phyloP scores from a whole-genome alignment of 129 eudicot species.

The Kitagawia praeruptora region DNA sequence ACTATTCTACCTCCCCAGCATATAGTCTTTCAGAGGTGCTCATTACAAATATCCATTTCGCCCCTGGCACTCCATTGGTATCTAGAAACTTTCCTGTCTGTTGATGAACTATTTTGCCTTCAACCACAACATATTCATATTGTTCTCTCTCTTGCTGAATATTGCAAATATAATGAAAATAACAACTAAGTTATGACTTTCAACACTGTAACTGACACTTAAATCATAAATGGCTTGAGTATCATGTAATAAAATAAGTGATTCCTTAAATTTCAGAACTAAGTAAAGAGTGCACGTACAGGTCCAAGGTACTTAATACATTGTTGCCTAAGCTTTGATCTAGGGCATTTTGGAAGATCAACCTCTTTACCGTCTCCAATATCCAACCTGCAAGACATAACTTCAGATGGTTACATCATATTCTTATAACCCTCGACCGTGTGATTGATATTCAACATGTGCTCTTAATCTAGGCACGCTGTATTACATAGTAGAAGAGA shows the following conservation, averaged over 20 bases:
- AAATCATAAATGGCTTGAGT: neutral
- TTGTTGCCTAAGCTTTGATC: constrained; percentile 79
- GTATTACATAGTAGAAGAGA: neutral
- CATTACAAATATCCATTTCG: constrained; percentile 87
- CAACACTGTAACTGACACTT: neutral
- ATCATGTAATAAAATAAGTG: neutral
- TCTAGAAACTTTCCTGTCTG: constrained; percentile 46
- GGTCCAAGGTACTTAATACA: constrained; percentile 96
- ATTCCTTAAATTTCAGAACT: neutral
- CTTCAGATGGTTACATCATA: neutral
- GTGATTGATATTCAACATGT: neutral
- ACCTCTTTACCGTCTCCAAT: constrained; percentile 91
- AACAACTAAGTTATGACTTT: neutral
- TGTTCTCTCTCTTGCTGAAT: constrained; percentile 79
- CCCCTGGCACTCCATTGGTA: constrained; percentile 37
- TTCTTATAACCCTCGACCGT: neutral
- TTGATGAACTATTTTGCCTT: constrained; percentile 58
- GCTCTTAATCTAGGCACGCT: neutral
- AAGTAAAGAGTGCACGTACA: constrained; percentile 36
- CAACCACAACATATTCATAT: constrained; percentile 60
- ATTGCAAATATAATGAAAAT: constrained; percentile 2
- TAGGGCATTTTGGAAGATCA: constrained; percentile 71
- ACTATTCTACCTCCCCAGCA: constrained; percentile 55
- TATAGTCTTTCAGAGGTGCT: constrained; percentile 68
- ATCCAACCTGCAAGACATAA: constrained; percentile 60